Base-by-base conservation (phyloP, 768 basidiomycete genomes). In the Suillus subaureus region DNA sequence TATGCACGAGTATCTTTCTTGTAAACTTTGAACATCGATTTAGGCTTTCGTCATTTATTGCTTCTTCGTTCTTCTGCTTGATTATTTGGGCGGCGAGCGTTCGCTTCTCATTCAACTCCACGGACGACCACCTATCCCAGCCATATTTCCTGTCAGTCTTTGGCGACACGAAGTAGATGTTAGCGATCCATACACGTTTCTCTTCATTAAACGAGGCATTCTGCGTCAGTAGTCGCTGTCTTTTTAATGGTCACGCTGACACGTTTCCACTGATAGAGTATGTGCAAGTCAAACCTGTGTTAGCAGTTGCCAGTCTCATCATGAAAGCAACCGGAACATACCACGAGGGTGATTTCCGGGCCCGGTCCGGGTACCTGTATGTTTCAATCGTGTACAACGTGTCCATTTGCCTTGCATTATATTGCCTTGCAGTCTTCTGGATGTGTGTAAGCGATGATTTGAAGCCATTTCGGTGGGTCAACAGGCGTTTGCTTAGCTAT, bases 381-480 rank as follows among this genome's bases (percentile, higher is more conserved):
- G 84, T 97, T 77, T 93, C 89, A 71, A 83, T 97, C 69, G 79
- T 96, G 62, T 96, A 91, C 81, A 93, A 94, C 81, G 74, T 83
- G 62, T 92, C 90, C 71, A 95, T 95, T 56, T 91, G 88, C 77
- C 80, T 92, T 54, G 86, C 85, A 37, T 77, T 96, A 28, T 96
- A 95, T 81, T 98, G 96, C 72, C 85, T 99, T 47, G 97, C 95
- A 0, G 90, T 97, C 79, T 98, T 99, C 78, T 99, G 97, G 97
- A 85, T 96, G 63, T 94, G 92, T 65, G 92, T 98, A 6, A 89
- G 87, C 70, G 83, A 90, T 42, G 97, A 99, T 74, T 80, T 98
- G 58, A 91, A 91, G 75, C 94, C 95, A 2, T 97, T 94, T 80
- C 84, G 91, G 91, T 90, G 63, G 69, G 89, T 51, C 37, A 18